Conservation (phyloP, 2,329 filamentous ascomycete species). For the Paramyrothecium sp. region DNA sequence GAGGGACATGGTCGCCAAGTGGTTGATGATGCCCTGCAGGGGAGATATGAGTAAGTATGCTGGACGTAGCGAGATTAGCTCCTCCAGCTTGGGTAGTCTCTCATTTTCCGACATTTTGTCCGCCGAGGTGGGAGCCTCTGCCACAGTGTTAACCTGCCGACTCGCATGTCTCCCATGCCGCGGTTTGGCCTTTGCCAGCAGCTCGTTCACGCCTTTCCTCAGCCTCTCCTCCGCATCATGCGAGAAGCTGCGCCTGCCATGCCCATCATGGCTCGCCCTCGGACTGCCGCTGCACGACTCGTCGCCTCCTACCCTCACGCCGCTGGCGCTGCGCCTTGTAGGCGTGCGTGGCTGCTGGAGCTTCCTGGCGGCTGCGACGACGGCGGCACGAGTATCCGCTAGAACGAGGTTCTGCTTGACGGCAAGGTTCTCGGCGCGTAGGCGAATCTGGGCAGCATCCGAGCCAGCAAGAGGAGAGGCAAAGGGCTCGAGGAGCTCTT, state of each 20-base stretch:
- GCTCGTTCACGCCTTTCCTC: constrained; percentile 44
- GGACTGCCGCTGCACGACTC: constrained; percentile 35
- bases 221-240: constrained; percentile 47
- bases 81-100: constrained; percentile 26
- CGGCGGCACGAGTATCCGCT: constrained; percentile 30
- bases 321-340: constrained; percentile 14
- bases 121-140: constrained; percentile 9
- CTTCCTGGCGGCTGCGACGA: constrained; percentile 12
- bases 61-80: constrained; percentile 34
- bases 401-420: constrained; percentile 55
- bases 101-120: constrained; percentile 20
- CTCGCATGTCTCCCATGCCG: constrained; percentile 11
- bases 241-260: constrained; percentile 31
- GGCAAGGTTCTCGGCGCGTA: constrained; percentile 68
- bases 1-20: constrained; percentile 62
- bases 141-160: constrained; percentile 10
- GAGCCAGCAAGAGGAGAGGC: constrained; percentile 49
- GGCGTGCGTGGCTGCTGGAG: too few species aligned
- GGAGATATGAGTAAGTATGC: constrained; percentile 70
- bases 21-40: constrained; percentile 57
- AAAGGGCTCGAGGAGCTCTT: constrained; percentile 61
- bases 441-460: constrained; percentile 65
- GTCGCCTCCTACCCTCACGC: constrained; percentile 49
- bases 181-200: constrained; percentile 39
- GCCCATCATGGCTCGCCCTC: constrained; percentile 36